These are phyloP conservation scores for Biscogniauxia mediterranea DNA, from an alignment of 2,329 filamentous ascomycete genomes.

Conservation along the genomic window DNA sequence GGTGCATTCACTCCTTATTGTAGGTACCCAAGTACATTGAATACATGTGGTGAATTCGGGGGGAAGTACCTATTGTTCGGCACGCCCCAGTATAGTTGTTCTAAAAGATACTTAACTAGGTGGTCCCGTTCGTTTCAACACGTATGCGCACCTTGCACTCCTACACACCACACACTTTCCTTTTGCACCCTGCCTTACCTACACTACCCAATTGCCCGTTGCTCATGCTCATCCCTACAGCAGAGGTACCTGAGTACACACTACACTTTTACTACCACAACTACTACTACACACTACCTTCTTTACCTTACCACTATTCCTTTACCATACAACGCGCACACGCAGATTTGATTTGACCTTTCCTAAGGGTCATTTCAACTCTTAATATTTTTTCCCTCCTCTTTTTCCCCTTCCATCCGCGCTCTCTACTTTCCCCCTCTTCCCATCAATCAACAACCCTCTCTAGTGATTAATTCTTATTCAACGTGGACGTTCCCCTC, in stretches of 20 bases:
- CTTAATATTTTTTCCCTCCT: slow-evolving; percentile 12
- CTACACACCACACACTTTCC: background rate
- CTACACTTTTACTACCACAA: background rate
- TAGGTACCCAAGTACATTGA: background rate
- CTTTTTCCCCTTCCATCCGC: background rate
- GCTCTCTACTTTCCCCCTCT: slow-evolving; percentile 3
- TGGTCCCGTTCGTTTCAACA: background rate
- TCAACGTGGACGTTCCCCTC: background rate
- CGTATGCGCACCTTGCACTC: background rate
- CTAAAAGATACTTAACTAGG: background rate
- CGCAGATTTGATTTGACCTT: background rate
- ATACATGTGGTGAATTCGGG: background rate
- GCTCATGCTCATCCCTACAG: background rate
- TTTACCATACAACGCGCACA: background rate
- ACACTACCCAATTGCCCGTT: background rate
- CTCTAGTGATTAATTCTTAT: slow-evolving; percentile 1
- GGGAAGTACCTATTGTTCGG: background rate
- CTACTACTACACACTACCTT: background rate
- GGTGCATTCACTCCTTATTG: background rate
- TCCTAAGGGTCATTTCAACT: slow-evolving; percentile 12
- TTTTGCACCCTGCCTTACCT: background rate
- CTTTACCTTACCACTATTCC: background rate
- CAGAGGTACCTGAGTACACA: background rate
- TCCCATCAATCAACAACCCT: background rate
- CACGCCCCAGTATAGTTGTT: background rate